Evolutionary conservation across 1,284 basidiomycete genomes (phyloP).

Genomic region (Stygiomarasmius scandens): DNA sequence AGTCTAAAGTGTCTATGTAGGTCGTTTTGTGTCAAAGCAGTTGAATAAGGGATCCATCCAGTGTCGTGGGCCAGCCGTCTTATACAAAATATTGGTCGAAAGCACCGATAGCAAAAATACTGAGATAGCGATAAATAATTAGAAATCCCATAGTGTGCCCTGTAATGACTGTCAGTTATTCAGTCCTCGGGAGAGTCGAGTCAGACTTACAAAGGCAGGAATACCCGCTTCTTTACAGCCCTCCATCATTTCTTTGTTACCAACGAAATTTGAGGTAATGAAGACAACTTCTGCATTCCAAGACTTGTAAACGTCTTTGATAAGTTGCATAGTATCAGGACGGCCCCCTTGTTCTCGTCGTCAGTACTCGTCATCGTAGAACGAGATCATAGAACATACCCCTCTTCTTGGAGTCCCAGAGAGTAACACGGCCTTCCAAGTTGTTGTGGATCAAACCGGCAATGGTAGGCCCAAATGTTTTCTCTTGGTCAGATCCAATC

Average conservation of each 20-base stretch:
- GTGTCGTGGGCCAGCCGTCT: not conserved
- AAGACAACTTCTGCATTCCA: slow-evolving; percentile 63
- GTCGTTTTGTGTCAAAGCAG: too few relatives aligned
- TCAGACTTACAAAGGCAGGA: slow-evolving; percentile 54
- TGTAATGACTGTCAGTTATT: slow-evolving; percentile 13
- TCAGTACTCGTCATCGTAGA: slow-evolving; percentile 2
- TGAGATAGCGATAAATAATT: not conserved
- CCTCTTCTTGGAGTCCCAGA: slow-evolving; percentile 67
- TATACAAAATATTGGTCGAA: not conserved
- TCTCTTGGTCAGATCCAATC: slow-evolving; percentile 78
- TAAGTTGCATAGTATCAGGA: slow-evolving; percentile 49
- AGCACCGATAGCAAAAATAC: not conserved
- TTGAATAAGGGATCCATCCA: too few relatives aligned
- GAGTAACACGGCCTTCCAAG: slow-evolving; percentile 54
- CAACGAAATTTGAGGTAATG: slow-evolving; percentile 65
- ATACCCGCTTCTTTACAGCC: slow-evolving; percentile 65
- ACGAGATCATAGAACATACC: slow-evolving; percentile 35
- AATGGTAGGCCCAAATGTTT: slow-evolving; percentile 81
- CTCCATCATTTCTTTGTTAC: slow-evolving; percentile 70
- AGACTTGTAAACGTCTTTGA: slow-evolving; percentile 43
- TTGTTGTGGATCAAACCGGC: slow-evolving; percentile 64
- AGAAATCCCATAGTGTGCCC: slow-evolving; percentile 51
- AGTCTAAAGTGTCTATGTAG: too few relatives aligned
- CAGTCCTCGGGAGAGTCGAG: not conserved
- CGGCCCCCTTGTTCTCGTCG: slow-evolving; percentile 37